Conservation (phyloP, 2,329 filamentous ascomycete species). For the Xylaria arbuscula region DNA sequence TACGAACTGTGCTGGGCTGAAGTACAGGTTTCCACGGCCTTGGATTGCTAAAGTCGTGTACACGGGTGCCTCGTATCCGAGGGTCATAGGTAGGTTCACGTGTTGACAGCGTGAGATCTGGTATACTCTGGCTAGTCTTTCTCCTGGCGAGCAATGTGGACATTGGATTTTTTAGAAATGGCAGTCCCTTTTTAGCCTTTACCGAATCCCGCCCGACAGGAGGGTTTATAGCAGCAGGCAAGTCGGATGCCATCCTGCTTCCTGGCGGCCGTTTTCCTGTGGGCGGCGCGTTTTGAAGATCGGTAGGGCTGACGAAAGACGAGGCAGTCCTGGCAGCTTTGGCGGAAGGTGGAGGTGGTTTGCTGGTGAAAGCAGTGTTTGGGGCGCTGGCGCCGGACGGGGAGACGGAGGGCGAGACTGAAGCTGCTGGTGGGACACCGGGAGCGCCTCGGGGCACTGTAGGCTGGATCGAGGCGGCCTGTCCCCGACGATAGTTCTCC, state of each 20-base stretch:
- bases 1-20: slow-evolving; percentile 43
- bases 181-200: slow-evolving; percentile 64
- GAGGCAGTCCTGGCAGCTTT: slow-evolving; percentile 53
- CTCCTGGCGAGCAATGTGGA: slow-evolving; percentile 68
- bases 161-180: slow-evolving; percentile 70
- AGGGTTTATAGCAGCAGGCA: slow-evolving; percentile 49
- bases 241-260: slow-evolving; percentile 55
- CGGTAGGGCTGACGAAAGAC: slow-evolving; percentile 63
- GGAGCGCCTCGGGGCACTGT: slow-evolving; percentile 37
- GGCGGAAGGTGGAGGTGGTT: slow-evolving; percentile 44
- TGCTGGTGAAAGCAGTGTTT: slow-evolving; percentile 47
- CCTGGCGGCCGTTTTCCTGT: slow-evolving; percentile 58
- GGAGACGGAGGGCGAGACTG: slow-evolving; percentile 17
- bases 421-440: slow-evolving; percentile 20
- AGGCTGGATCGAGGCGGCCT: slow-evolving; percentile 43
- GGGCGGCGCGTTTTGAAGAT: slow-evolving; percentile 55
- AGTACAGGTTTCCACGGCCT: slow-evolving; percentile 57
- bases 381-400: slow-evolving; percentile 47
- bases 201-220: slow-evolving; percentile 53
- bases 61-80: slow-evolving; percentile 70
- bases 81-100: slow-evolving; percentile 67
- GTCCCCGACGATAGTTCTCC: slow-evolving; percentile 61
- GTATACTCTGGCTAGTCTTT: slow-evolving; percentile 62
- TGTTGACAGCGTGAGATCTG: slow-evolving; percentile 58
- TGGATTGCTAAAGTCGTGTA: slow-evolving; percentile 75